phyloP scores from a whole-genome alignment of 2,329 filamentous ascomycete species.

The Claviceps sorghi region DNA sequence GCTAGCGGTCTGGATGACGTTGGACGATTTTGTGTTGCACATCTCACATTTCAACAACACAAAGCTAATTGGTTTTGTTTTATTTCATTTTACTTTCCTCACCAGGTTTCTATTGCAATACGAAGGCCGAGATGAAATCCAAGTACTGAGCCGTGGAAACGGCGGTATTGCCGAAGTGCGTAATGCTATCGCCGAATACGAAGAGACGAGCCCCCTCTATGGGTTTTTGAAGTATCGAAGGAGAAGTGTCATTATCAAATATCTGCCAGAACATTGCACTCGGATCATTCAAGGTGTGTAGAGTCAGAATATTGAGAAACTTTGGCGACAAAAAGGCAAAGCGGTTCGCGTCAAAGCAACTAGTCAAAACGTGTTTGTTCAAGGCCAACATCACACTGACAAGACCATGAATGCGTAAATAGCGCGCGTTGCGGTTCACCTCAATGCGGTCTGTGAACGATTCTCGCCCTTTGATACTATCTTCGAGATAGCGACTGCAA shows the following conservation, averaged over 20 bases:
- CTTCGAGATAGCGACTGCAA: slow-evolving; percentile 59
- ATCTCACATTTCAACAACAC: not conserved
- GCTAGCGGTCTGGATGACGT: too few relatives aligned
- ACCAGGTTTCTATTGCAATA: slow-evolving; percentile 90
- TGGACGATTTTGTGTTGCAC: not conserved
- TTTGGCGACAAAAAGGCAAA: not conserved
- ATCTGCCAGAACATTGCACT: slow-evolving; percentile 80
- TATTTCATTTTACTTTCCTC: not conserved
- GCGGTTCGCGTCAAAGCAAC: not conserved
- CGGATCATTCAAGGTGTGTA: slow-evolving; percentile 74
- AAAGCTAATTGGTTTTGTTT: not conserved
- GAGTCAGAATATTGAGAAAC: not conserved
- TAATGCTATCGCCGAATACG: slow-evolving; percentile 60
- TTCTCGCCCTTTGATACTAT: slow-evolving; percentile 80
- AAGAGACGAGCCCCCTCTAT: slow-evolving; percentile 77
- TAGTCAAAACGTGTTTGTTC: not conserved
- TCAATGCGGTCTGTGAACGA: slow-evolving; percentile 49
- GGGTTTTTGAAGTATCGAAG: slow-evolving; percentile 82
- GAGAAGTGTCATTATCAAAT: slow-evolving; percentile 83
- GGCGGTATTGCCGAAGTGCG: slow-evolving; percentile 77
- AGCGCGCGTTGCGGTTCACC: slow-evolving; percentile 73
- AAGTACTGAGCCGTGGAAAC: slow-evolving; percentile 59
- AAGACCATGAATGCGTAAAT: slow-evolving; percentile 1
- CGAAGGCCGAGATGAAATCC: slow-evolving; percentile 72
- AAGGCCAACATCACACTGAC: not conserved